These are phyloP conservation scores for Hortiboletus campestris DNA, from an alignment of 768 basidiomycete genomes.

Conservation along the genomic window DNA sequence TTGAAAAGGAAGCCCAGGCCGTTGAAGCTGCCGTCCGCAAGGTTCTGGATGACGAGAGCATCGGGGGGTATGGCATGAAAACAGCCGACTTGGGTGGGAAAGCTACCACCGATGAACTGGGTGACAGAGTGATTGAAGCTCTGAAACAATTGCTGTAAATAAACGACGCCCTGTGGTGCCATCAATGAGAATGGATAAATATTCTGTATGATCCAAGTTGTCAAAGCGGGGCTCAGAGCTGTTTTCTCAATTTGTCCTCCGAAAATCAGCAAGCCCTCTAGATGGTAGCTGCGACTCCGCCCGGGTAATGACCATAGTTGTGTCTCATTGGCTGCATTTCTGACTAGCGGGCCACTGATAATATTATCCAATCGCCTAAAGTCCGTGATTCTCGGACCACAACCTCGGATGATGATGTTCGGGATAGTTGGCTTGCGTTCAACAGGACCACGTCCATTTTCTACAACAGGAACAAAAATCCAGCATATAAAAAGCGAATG, in stretches of 20 bases:
- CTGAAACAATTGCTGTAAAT: constrained; percentile 56
- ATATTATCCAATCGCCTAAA: background rate
- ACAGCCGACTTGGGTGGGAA: constrained; percentile 88
- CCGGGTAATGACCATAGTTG: too few relatives aligned
- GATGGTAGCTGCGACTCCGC: too few relatives aligned
- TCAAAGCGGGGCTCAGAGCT: too few relatives aligned
- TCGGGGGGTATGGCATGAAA: constrained; percentile 74
- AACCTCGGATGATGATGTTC: background rate
- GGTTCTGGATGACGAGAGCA: constrained; percentile 68
- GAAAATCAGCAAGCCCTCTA: too few relatives aligned
- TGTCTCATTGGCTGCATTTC: background rate
- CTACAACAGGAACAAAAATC: constrained; percentile 9
- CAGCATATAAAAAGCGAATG: constrained; percentile 18
- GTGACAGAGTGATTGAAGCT: constrained; percentile 77
- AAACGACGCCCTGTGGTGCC: background rate
- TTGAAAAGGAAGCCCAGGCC: constrained; percentile 78
- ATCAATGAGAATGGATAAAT: background rate
- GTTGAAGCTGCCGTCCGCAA: constrained; percentile 91
- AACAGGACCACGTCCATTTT: constrained; percentile 5
- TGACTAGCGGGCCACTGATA: too few relatives aligned
- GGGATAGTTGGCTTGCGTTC: background rate
- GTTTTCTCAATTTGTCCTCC: too few relatives aligned
- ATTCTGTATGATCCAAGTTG: background rate
- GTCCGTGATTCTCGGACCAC: background rate
- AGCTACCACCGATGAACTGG: constrained; percentile 72